Base-by-base conservation (phyloP, 1,139 yeast genomes). In the Yamadazyma membranifaciens region DNA sequence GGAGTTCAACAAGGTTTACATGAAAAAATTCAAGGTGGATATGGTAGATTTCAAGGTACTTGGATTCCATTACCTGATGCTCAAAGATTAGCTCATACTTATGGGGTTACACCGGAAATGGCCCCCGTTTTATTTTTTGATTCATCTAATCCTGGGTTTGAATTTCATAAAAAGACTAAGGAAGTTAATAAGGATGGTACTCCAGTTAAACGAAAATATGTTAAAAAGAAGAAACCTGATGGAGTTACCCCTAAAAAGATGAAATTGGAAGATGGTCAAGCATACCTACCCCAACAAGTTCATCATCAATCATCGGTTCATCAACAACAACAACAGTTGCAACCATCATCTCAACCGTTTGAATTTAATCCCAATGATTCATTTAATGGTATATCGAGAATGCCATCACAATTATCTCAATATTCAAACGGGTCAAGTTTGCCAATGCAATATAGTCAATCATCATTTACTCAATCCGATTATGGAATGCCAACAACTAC, bases 21-120 rank as follows among this genome's bases (percentile, higher is more conserved):
- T 60, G 97, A 91, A 56, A 91, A 91, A 61, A 89, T 92, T 20
- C 98, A 92, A 62, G 98, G 98, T 49, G 98, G 98, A 2, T 91
- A 89, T 53, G 98, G 98, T 37, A 83, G 92, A 57, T 92, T 89
- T 62, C 98, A 92, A 62, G 98, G 98, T 15, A 91, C 98, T 2
- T 92, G 98, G 97, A 94, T 91, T 6, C 98, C 98, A 0, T 63
- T 89, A 34, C 62, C 69, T 12, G 77, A 74, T 38, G 85, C 85
- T 7, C 76, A 70, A 43, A 60, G 70, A 33, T 62, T 80, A 50
- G 83, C 82, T 4, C 63, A 65, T 11, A 75, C 68, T 45, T 79
- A 80, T 51, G 78, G 79, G 2, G 72, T 80, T 12, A 62, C 76
- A 2, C 74, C 78, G 30, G 79, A 76, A 28, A 65, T 73, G 49